These are phyloP conservation scores for Akebia trifoliata DNA, from an alignment of 164 flowering plant species.

Conservation along the genomic window DNA sequence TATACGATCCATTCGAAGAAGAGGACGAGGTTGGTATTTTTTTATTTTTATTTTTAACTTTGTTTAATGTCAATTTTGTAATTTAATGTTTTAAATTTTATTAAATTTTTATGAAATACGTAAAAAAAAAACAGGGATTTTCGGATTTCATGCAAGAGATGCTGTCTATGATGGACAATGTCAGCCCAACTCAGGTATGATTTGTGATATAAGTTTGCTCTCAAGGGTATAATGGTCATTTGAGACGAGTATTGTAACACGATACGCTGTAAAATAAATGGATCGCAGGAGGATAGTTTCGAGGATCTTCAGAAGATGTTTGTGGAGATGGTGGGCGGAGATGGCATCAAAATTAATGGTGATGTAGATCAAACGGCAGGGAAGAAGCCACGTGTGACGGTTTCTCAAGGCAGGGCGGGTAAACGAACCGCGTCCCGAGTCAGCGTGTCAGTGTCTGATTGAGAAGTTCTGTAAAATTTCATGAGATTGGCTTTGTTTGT, in stretches of 20 bases:
- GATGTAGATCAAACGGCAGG: slow-evolving; percentile 25
- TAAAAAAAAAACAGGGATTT: slow-evolving; percentile 49
- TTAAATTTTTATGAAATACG: not conserved
- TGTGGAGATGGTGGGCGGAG: slow-evolving; percentile 64
- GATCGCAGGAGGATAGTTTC: slow-evolving; percentile 48
- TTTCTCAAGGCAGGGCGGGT: slow-evolving; percentile 9
- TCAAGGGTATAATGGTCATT: not conserved
- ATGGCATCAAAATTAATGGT: slow-evolving; percentile 16
- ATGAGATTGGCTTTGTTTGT: not conserved
- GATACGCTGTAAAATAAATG: not conserved
- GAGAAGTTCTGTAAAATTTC: not conserved
- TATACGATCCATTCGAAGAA: slow-evolving; percentile 73
- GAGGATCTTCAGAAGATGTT: slow-evolving; percentile 92
- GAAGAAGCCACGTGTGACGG: slow-evolving; percentile 36
- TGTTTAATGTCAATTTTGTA: not conserved
- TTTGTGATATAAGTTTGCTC: not conserved
- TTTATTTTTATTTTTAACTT: not conserved
- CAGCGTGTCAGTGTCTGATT: slow-evolving; percentile 11
- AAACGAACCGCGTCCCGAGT: slow-evolving; percentile 11
- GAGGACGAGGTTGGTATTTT: slow-evolving; percentile 55
- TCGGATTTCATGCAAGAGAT: slow-evolving; percentile 83
- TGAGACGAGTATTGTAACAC: not conserved
- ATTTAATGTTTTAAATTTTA: not conserved
- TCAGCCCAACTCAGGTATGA: slow-evolving; percentile 53
- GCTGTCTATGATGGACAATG: slow-evolving; percentile 76